Conservation (phyloP, 345 rosid species). For the Eucalyptus viminalis region DNA sequence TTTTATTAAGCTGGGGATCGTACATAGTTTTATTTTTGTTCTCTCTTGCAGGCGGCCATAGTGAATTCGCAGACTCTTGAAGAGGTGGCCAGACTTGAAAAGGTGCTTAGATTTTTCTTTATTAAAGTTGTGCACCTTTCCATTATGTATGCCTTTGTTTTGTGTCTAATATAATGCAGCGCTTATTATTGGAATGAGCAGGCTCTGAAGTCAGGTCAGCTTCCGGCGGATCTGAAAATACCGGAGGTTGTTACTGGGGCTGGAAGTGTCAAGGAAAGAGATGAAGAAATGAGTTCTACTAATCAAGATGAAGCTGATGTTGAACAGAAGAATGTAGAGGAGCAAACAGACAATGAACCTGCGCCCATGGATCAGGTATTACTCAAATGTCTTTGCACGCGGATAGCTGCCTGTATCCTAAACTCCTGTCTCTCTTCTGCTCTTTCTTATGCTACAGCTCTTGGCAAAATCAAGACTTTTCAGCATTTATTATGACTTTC, state of each 20-base stretch:
- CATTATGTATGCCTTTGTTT: background rate
- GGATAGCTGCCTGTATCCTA: background rate
- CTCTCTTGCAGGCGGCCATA: conserved; percentile 76
- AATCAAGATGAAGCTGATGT: background rate
- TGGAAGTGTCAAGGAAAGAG: conserved; percentile 13
- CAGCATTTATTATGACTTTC: background rate
- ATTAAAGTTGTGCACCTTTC: background rate
- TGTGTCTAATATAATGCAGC: conserved; percentile 1
- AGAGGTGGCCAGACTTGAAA: conserved; percentile 97
- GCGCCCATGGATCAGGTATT: conserved; percentile 66
- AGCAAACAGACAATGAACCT: conserved; percentile 30
- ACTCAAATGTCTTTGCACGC: background rate
- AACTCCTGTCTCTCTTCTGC: background rate
- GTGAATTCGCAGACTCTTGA: conserved; percentile 97
- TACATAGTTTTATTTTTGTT: background rate
- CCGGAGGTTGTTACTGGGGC: conserved; percentile 20
- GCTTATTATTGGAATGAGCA: conserved; percentile 14
- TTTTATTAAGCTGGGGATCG: background rate
- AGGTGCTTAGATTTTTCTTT: conserved; percentile 27
- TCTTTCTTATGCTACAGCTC: background rate
- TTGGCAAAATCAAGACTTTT: background rate
- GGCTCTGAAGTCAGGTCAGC: conserved; percentile 91
- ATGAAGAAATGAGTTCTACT: conserved; percentile 22
- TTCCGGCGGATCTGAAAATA: conserved; percentile 73
- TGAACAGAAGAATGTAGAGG: background rate